These are phyloP conservation scores for Clavispora vitiphila DNA, from an alignment of 805 yeast species.

Conservation along the genomic window DNA sequence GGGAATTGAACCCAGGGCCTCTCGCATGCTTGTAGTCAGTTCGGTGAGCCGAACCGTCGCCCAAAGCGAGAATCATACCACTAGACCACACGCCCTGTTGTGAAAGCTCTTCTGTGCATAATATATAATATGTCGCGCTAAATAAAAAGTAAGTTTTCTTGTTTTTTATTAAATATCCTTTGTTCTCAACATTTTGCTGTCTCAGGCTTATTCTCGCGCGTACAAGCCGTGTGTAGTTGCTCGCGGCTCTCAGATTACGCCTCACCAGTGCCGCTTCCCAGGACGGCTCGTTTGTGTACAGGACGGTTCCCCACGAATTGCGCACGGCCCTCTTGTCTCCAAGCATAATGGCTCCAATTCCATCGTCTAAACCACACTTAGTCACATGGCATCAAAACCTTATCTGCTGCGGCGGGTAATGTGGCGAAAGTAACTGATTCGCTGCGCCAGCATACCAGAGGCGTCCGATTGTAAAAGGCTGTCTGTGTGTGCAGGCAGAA, in stretches of 20 bases:
- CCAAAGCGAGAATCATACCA: constrained; percentile 18
- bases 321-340: too few species aligned
- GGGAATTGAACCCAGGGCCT: constrained; percentile 64
- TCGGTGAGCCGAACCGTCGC: constrained; percentile 4
- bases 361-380: not conserved
- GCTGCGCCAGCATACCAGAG: not conserved
- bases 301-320: not conserved
- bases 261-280: not conserved
- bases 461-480: not conserved
- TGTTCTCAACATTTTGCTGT: too few species aligned
- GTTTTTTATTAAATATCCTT: too few species aligned
- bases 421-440: too few species aligned
- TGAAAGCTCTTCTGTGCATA: not conserved
- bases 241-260: not conserved
- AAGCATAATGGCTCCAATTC: too few species aligned
- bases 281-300: not conserved
- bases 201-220: too few species aligned
- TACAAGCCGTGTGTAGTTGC: too few species aligned
- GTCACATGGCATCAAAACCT: too few species aligned
- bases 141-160: too few species aligned
- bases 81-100: constrained; percentile 16
- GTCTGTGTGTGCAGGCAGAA: not conserved
- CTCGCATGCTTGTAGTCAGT: constrained; percentile 35
- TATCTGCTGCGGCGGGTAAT: too few species aligned
- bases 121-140: too few species aligned